phyloP scores from a whole-genome alignment of 495 filamentous ascomycete genomes.

The Schizothecium vesticola region DNA sequence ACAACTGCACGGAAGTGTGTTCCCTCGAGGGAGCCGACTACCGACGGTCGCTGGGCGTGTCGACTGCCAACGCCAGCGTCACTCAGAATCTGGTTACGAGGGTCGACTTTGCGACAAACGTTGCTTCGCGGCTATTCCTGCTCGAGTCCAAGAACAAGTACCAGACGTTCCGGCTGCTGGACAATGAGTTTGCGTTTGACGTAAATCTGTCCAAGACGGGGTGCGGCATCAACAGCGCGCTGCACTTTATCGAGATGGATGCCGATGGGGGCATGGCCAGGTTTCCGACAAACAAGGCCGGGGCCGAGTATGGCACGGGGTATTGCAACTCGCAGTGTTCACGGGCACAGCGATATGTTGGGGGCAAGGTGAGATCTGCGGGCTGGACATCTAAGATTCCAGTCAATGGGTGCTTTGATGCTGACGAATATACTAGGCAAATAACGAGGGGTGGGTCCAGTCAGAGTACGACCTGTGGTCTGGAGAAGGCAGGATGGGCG shows the following conservation, averaged over 20 bases:
- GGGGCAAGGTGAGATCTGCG: slow-evolving; percentile 29
- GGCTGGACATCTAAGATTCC: background rate
- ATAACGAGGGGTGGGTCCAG: slow-evolving; percentile 51
- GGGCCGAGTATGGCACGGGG: slow-evolving; percentile 52
- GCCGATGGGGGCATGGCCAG: slow-evolving; percentile 45
- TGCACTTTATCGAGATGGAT: slow-evolving; percentile 52
- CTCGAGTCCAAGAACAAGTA: slow-evolving; percentile 44
- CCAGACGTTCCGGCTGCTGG: slow-evolving; percentile 47
- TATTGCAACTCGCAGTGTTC: slow-evolving; percentile 55
- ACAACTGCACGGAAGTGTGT: slow-evolving; percentile 39
- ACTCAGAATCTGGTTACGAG: slow-evolving; percentile 46
- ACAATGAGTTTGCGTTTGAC: slow-evolving; percentile 52
- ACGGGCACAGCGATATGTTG: slow-evolving; percentile 37
- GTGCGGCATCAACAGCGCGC: slow-evolving; percentile 50
- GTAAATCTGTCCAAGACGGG: slow-evolving; percentile 43
- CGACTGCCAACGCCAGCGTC: slow-evolving; percentile 29
- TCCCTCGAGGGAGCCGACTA: slow-evolving; percentile 42
- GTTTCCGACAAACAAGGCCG: slow-evolving; percentile 45
- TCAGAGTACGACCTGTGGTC: slow-evolving; percentile 21
- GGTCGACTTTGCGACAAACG: slow-evolving; percentile 36
- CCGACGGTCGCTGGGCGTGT: slow-evolving; percentile 33
- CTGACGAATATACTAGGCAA: slow-evolving; percentile 32
- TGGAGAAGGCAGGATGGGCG: slow-evolving; percentile 27
- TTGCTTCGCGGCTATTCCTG: slow-evolving; percentile 48
- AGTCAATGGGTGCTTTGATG: background rate